Base-by-base conservation (phyloP, 2,329 filamentous ascomycete genomes). In the Onygenales sp. region DNA sequence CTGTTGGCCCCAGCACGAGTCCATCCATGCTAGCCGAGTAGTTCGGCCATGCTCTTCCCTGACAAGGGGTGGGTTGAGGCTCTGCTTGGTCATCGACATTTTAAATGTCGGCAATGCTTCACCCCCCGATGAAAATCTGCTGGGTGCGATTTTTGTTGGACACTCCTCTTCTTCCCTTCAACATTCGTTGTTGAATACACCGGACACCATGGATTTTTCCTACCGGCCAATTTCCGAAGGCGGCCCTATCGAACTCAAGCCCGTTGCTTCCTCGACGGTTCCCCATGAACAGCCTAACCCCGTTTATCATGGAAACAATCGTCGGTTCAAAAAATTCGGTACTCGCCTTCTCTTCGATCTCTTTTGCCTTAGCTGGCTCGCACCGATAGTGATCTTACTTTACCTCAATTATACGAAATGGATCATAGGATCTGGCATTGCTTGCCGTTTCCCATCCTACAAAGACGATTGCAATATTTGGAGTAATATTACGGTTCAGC, bases 351-450 rank as follows among this genome's bases (percentile, higher is more conserved):
- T 44, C 9, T 44, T 44, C 43, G 43, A 44, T 11, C 45, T 58
- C 7, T 55, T 63, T 33, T 53, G 55, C 5, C 50, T 67, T n/a
- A 52, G 63, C 8, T 68, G 65, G 65, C 39, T 64, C 3, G 59
- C 56, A 9, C 65, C 65, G 1, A 60, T 64, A 35, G 39, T 60
- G 4, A 52, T 60, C 9, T 57, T 67, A 2, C 57, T 67, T 6
- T 52, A 58, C 7, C 52, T 66, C 11, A 65, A 68, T 52, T 58
- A 62, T 53, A 57, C 54, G 21, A 17, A 51, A 3, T 54, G 62
- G 44, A 52, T 62, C n/a, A 61, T 68, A 32, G 65, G 64, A 8
- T 57, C 64, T 2, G 63, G 62, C 39, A 60, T 59, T 10, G 62
- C 61, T 59, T 67, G 64, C 45, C 64, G 60, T 3, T 21, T 53